Percentiles rank a stretch among this genome's conserved stretches.
phyloP scores from a whole-genome alignment of 2,329 filamentous ascomycete species.

The Diaporthe humulicola region DNA sequence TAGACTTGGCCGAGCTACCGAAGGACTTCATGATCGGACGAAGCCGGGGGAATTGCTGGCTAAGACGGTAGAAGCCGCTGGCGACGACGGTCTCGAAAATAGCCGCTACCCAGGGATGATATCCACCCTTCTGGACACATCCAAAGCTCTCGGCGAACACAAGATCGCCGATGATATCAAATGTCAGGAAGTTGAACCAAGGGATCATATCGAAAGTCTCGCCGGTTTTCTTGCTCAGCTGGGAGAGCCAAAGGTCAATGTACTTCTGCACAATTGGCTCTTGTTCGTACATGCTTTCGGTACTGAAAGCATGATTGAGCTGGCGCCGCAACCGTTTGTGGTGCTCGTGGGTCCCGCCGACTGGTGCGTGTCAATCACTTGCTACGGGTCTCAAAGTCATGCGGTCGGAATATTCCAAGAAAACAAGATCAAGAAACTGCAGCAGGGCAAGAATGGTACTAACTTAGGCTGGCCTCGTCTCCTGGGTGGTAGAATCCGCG shows the following conservation, averaged over 20 bases:
- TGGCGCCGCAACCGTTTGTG: slow-evolving; percentile 32
- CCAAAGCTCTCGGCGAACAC: slow-evolving; percentile 41
- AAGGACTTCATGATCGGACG: not conserved
- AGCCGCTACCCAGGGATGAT: slow-evolving; percentile 41
- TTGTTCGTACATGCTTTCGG: slow-evolving; percentile 33
- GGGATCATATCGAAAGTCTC: slow-evolving; percentile 20
- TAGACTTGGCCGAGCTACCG: not conserved
- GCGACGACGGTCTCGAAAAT: slow-evolving; percentile 32
- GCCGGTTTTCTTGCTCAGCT: slow-evolving; percentile 23
- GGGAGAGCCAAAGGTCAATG: slow-evolving; percentile 11
- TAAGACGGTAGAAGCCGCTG: not conserved
- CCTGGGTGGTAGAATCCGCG: slow-evolving; percentile 3
- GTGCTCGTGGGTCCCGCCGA: slow-evolving; percentile 13
- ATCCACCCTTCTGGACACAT: slow-evolving; percentile 36
- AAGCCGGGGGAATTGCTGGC: slow-evolving; percentile 1
- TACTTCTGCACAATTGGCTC: slow-evolving; percentile 27
- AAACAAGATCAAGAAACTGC: not conserved
- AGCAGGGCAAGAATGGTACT: not conserved
- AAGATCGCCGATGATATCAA: slow-evolving; percentile 43
- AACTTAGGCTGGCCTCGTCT: slow-evolving; percentile 12
- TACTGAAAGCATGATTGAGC: slow-evolving; percentile 30
- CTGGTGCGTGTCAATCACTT: not conserved
- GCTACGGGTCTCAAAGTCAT: not conserved
- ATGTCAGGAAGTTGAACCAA: slow-evolving; percentile 42
- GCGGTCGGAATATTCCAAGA: not conserved